Percentiles rank a stretch among this genome's conserved stretches.
Conservation (phyloP, 2,329 filamentous ascomycete species). For the Periconia sp. region DNA sequence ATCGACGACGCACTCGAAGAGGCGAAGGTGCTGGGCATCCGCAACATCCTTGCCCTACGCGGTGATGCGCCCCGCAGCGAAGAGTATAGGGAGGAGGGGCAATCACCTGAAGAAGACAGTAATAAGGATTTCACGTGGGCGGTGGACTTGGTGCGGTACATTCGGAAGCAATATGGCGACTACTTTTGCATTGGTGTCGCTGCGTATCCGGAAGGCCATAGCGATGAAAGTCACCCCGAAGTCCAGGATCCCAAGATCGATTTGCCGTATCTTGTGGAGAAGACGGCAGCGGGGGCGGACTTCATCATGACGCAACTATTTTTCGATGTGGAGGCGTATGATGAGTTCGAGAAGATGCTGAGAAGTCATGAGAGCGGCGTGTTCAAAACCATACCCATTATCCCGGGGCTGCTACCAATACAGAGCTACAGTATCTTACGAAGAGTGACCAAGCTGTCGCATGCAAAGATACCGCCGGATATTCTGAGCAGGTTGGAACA, state of each 20-base stretch:
- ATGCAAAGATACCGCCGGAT: slow-evolving; percentile 74
- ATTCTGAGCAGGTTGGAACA: slow-evolving; percentile 71
- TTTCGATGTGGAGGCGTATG: slow-evolving; percentile 85
- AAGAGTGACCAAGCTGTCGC: slow-evolving; percentile 89
- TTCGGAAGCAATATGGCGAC: slow-evolving; percentile 80
- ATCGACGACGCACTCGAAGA: slow-evolving; percentile 89
- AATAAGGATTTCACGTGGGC: slow-evolving; percentile 86
- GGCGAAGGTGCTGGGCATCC: slow-evolving; percentile 84
- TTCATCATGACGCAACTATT: slow-evolving; percentile 99
- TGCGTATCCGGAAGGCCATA: slow-evolving; percentile 92
- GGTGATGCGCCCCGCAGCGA: slow-evolving; percentile 88
- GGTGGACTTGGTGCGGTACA: slow-evolving; percentile 85
- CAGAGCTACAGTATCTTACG: slow-evolving; percentile 97
- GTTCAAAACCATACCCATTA: slow-evolving; percentile 85
- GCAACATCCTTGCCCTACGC: slow-evolving; percentile 89
- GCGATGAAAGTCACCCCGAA: slow-evolving; percentile 86
- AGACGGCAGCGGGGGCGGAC: slow-evolving; percentile 87
- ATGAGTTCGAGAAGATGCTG: slow-evolving; percentile 74
- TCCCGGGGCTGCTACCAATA: slow-evolving; percentile 95
- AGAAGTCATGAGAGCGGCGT: slow-evolving; percentile 79
- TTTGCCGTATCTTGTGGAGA: slow-evolving; percentile 85
- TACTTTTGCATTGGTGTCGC: slow-evolving; percentile 97
- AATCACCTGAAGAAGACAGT: slow-evolving; percentile 61
- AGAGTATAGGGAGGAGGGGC: slow-evolving; percentile 74
- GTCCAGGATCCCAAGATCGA: slow-evolving; percentile 67